phyloP scores from a whole-genome alignment of 2,329 filamentous ascomycete species.

The Fusarium sp. region DNA sequence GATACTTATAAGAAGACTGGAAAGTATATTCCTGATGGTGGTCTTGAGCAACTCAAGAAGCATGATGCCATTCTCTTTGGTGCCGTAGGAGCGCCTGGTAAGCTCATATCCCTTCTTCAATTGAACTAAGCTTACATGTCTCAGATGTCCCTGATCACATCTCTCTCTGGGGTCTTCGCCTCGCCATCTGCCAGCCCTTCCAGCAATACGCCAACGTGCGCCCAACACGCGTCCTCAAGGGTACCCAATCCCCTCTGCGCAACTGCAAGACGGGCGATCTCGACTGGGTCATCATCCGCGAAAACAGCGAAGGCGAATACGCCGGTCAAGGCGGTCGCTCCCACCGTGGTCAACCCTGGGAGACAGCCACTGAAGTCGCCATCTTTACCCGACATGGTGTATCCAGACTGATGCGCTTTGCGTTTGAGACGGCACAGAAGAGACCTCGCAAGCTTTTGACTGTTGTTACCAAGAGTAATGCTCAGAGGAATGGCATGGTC shows the following conservation, averaged over 20 bases:
- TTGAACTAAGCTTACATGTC: not conserved
- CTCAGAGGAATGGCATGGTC: conserved; percentile 75
- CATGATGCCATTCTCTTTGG: conserved; percentile 73
- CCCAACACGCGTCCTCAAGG: conserved; percentile 70
- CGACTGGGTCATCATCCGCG: conserved; percentile 75
- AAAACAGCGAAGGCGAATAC: conserved; percentile 76
- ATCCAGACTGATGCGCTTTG: conserved; percentile 70
- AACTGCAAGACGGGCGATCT: conserved; percentile 65
- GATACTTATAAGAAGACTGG: conserved; percentile 74
- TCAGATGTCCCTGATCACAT: conserved; percentile 73
- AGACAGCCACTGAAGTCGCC: conserved; percentile 70
- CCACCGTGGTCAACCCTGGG: conserved; percentile 68
- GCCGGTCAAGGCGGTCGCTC: conserved; percentile 73
- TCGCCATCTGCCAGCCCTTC: conserved; percentile 72
- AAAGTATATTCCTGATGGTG: conserved; percentile 59
- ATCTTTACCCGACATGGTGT: conserved; percentile 72
- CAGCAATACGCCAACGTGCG: conserved; percentile 76
- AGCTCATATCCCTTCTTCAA: not conserved
- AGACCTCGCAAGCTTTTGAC: conserved; percentile 69
- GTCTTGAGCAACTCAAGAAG: conserved; percentile 49
- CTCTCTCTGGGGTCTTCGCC: conserved; percentile 72
- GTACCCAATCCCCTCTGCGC: conserved; percentile 67
- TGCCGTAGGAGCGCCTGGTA: conserved; percentile 69
- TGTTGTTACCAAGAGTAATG: conserved; percentile 75
- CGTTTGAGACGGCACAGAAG: conserved; percentile 69